A percentile compares a stretch with the other conserved stretches of the same genome.
phyloP scores from a whole-genome alignment of 805 yeast species.

The Candida taoyuanica region DNA sequence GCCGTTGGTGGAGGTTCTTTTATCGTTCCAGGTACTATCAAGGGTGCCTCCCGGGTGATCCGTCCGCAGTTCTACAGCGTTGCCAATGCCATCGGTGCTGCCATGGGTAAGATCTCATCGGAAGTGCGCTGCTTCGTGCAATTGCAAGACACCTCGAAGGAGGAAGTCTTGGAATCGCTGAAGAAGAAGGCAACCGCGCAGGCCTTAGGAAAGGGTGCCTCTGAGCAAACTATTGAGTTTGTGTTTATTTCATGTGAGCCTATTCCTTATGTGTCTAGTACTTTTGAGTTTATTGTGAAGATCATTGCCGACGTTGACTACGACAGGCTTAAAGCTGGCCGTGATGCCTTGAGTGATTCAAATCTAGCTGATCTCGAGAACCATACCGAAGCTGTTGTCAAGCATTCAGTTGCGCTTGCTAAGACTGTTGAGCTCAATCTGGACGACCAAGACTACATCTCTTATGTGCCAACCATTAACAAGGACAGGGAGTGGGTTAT shows the following conservation, averaged over 20 bases:
- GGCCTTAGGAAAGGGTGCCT: conserved; percentile 27
- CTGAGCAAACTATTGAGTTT: conserved; percentile 22
- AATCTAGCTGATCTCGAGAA: conserved; percentile 5
- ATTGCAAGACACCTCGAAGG: conserved; percentile 11
- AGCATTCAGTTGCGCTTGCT: conserved; percentile 5
- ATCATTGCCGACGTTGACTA: conserved; percentile 20
- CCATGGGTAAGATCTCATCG: conserved; percentile 39
- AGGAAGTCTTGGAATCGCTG: conserved; percentile 19
- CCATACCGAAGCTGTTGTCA: neutral
- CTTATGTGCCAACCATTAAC: conserved; percentile 17
- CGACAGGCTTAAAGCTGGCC: conserved; percentile 23
- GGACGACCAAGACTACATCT: conserved; percentile 24
- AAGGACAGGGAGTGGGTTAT: conserved; percentile 25
- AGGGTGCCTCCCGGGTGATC: conserved; percentile 39
- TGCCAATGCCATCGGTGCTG: conserved; percentile 50
- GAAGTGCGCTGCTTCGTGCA: conserved; percentile 11
- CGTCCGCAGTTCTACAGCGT: conserved; percentile 39
- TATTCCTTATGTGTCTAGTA: conserved; percentile 30
- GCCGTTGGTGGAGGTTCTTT: conserved; percentile 50
- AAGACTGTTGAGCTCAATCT: neutral
- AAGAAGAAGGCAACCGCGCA: conserved; percentile 19
- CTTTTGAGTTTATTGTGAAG: conserved; percentile 23
- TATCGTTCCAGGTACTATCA: conserved; percentile 34
- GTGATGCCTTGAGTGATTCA: too few relatives aligned
- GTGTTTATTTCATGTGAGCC: conserved; percentile 27